Conservation (phyloP, 257 asterid genomes). For the Thymus quinquecostatus region DNA sequence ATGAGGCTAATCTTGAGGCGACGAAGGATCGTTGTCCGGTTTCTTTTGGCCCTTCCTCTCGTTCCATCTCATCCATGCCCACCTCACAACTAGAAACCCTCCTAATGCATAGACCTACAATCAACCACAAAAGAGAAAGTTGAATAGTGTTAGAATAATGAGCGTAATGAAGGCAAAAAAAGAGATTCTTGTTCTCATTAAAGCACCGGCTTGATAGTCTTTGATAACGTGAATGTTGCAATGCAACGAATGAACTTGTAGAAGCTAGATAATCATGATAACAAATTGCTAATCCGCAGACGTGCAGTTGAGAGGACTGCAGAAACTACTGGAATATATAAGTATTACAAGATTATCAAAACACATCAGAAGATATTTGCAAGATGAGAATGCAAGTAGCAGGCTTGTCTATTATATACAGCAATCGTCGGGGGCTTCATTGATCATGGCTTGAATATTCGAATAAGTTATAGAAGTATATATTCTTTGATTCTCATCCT, state of each 20-base stretch:
- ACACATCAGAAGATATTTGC: neutral
- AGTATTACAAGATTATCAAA: neutral
- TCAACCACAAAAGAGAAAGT: constrained; percentile 23
- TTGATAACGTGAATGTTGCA: neutral
- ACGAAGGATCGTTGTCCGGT: constrained; percentile 60
- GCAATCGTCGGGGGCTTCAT: neutral
- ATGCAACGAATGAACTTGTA: neutral
- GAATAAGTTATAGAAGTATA: neutral
- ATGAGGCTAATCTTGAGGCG: constrained; percentile 45
- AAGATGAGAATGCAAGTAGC: neutral
- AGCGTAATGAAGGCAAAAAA: neutral
- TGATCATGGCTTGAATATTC: neutral
- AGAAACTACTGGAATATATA: neutral
- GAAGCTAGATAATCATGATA: neutral
- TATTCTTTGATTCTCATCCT: constrained; percentile 2
- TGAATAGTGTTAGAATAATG: neutral
- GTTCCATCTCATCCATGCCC: constrained; percentile 96
- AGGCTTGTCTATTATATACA: neutral
- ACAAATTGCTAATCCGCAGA: neutral
- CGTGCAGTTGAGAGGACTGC: neutral
- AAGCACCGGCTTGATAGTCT: neutral
- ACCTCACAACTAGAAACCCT: constrained; percentile 65
- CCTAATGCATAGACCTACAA: constrained; percentile 89
- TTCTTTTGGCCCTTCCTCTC: constrained; percentile 66
- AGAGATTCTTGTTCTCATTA: constrained; percentile 9